Evolutionary conservation across 1,139 yeast genomes (phyloP).

Genomic region (Saccharomyces hybrid): DNA sequence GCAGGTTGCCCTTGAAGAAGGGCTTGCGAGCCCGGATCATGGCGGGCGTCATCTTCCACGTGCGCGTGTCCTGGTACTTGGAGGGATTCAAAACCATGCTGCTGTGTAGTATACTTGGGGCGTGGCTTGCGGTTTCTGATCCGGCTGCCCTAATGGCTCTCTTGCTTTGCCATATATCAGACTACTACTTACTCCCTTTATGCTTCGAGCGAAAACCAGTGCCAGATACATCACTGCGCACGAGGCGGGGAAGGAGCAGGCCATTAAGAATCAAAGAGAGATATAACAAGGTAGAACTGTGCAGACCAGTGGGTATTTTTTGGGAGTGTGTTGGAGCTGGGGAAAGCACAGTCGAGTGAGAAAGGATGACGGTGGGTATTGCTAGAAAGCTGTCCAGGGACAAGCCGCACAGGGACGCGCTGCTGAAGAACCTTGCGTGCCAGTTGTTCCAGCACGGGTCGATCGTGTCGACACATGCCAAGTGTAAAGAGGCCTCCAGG

Average conservation of each 20-base stretch:
- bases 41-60: constrained; percentile 90
- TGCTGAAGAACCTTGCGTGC: constrained; percentile 55
- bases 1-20: constrained; percentile 67
- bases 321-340: too few relatives aligned
- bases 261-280: not conserved
- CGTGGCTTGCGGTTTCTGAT: not conserved
- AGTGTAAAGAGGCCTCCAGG: constrained; percentile 58
- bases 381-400: constrained; percentile 33
- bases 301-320: too few relatives aligned
- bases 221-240: not conserved
- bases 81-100: constrained; percentile 32
- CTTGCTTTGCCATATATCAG: not conserved
- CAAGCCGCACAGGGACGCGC: constrained; percentile 44
- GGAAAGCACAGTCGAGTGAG: not conserved
- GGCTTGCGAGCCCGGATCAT: constrained; percentile 84
- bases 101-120: constrained; percentile 4
- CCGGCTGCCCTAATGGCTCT: not conserved
- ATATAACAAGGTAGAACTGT: not conserved
- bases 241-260: not conserved
- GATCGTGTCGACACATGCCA: constrained; percentile 61
- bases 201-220: not conserved
- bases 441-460: constrained; percentile 63
- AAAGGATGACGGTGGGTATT: constrained; percentile 28
- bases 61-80: constrained; percentile 63
- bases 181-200: not conserved